Base-by-base conservation (phyloP, 2,329 filamentous ascomycete genomes). In the Pezizomycotina sp. region DNA sequence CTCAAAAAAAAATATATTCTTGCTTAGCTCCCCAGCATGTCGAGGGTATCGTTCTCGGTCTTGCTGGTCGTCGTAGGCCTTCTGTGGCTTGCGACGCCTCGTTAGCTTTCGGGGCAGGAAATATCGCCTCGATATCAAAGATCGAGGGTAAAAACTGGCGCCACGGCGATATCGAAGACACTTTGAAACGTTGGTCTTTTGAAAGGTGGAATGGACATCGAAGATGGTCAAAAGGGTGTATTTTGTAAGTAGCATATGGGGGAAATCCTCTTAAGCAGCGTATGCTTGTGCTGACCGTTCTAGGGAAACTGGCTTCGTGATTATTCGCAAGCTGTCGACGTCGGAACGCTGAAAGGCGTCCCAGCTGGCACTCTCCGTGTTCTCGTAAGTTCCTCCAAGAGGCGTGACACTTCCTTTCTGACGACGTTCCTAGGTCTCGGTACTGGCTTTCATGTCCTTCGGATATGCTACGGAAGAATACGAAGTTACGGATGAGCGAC, bases 381-480 rank as follows among this genome's bases (percentile, higher is more conserved):
- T 42, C 59, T 89, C 23, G 74, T 84, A 8, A 77, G 77, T 35
- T 79, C 73, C 44, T 58, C 84, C 45, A 82, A 82, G 58, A 74
- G 66, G 53, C 38, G 58, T 28, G 18, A 9, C 3, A n/a, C 25
- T 6, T 15, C 14, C 10, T 15, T 19, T 24, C 46, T 52, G 18
- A 50, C 28, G 10, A 24, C 10, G 34, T 6, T 19, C 30, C 19
- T 35, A 68, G 64, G 64, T 84, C 43, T 83, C 78, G 77, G 71
- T 86, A 27, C 65, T 89, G 16, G 80, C 77, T 1, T 86, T 86
- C 57, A 65, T 86, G 58, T 71, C 73, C 23, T 81, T 83, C 56
- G 80, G 80, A 22, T 86, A 83, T 58, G 80, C 75, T 68, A 86
- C 80, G 1, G 76, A 69, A 29, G 80, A 86, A 52, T 89, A 83